Base-by-base conservation (phyloP, 495 filamentous ascomycete genomes). In the Trichoderma reesei region DNA sequence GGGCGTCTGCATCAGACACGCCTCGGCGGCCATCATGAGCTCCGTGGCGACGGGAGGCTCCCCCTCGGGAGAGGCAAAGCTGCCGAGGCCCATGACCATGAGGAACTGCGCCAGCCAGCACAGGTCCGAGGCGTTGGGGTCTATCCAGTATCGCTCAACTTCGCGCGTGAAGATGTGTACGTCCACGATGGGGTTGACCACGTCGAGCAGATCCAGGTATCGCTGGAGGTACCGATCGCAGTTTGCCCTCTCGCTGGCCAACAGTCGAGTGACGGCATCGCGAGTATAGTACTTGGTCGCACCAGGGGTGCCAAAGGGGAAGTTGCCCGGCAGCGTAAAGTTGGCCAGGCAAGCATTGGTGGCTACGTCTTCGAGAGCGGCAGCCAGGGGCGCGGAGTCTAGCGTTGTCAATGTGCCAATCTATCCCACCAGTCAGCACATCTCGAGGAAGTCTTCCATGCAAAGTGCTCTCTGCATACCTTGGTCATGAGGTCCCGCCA, bases 131-230 rank as follows among this genome's bases (percentile, higher is more conserved):
- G 67, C 61, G 44, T 73, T 66, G 13, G 71, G 67, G 8, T 72
- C 63, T 2, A 66, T 60, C 82, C 81, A 84, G 68, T 78, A 81
- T 1, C 66, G 64, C 26, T 73, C 70, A 67, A 85, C 82, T 38
- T 83, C 75, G 18, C 67, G 68, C 60, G 73, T 67, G 61, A 86
- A 86, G 2, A 72, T 79, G 16, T 82, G 82, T 3, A 79, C 66
- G 65, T 86, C 83, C 31, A 86, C 59, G 33, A 86, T 77, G n/a
- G 83, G 75, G 67, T 78, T 77, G 4, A 74, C 79, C 1, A 74
- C 78, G 67, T 86, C 84, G 56, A 81, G 42, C 31, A 65, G 39
- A 3, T 62, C 41, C 2, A 62, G 18, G 16, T 62, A 62, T 1
- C 61, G 61, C 16, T 62, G 14, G 26, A 62, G 38, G 18, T 62